Evolutionary conservation across 176 grass and related monocot species (phyloP).

Genomic region (Musa schizocarpa): DNA sequence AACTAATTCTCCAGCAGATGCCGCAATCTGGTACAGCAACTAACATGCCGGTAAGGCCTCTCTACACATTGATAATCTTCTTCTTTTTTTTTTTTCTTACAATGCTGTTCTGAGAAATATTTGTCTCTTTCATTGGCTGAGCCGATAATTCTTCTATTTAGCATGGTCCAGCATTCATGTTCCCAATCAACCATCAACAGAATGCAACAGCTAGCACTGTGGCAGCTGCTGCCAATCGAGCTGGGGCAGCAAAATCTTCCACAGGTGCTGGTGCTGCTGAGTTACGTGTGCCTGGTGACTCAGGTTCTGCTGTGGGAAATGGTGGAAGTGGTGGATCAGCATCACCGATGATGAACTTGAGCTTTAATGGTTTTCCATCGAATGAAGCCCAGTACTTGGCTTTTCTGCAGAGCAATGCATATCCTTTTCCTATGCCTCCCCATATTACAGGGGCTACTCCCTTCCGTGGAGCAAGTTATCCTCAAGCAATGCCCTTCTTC

Average conservation of each 20-base stretch:
- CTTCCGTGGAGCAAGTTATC: constrained; percentile 53
- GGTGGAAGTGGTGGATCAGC: constrained; percentile 19
- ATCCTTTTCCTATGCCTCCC: constrained; percentile 61
- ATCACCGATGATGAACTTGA: constrained; percentile 62
- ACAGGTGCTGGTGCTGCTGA: constrained; percentile 24
- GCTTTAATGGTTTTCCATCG: constrained; percentile 57
- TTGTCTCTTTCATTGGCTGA: neutral
- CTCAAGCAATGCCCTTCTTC: constrained; percentile 77
- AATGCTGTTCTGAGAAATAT: neutral
- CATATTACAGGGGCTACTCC: constrained; percentile 45
- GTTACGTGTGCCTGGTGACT: constrained; percentile 27
- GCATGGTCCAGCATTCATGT: constrained; percentile 73
- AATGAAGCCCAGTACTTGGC: constrained; percentile 71
- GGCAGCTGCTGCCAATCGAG: constrained; percentile 39
- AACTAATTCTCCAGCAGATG: constrained; percentile 49
- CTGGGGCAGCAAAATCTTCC: constrained; percentile 41
- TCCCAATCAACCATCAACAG: constrained; percentile 81
- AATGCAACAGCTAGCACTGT: constrained; percentile 43
- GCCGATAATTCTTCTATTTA: constrained; percentile 18
- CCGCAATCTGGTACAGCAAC: constrained; percentile 43
- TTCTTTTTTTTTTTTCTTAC: neutral
- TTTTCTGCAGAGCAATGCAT: constrained; percentile 61
- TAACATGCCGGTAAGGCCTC: constrained; percentile 57
- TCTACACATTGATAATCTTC: neutral
- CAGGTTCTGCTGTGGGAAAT: constrained; percentile 26